Percentiles rank a stretch among this genome's conserved stretches.
Evolutionary conservation across 805 yeast species (phyloP).

Genomic region (Candida ovalis): DNA sequence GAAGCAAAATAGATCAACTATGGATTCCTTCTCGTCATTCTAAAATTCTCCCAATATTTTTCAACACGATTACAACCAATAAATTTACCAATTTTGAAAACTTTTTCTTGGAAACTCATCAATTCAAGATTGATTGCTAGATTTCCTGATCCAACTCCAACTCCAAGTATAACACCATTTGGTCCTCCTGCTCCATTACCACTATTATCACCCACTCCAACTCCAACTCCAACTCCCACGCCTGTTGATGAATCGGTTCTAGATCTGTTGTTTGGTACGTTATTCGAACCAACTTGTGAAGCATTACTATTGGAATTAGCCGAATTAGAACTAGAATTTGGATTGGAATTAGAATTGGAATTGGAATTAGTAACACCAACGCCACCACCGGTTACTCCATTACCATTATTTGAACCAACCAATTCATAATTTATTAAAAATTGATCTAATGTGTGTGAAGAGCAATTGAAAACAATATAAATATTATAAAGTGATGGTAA

Average conservation of each 20-base stretch:
- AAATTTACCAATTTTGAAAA: slow-evolving; percentile 26
- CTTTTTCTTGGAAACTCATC: slow-evolving; percentile 17
- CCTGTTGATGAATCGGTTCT: background rate
- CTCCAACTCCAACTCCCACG: too few relatives aligned
- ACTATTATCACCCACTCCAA: too few relatives aligned
- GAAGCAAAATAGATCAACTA: too few relatives aligned
- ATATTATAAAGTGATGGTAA: slow-evolving; percentile 25
- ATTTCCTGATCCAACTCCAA: background rate
- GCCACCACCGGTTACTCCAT: background rate
- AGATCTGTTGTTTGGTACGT: background rate
- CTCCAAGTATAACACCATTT: too few relatives aligned
- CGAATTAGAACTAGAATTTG: background rate
- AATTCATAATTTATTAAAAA: slow-evolving; percentile 21
- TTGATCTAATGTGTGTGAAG: slow-evolving; percentile 16
- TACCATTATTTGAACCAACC: background rate
- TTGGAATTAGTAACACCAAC: background rate
- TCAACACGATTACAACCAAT: slow-evolving; percentile 31
- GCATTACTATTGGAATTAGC: background rate
- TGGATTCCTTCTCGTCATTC: slow-evolving; percentile 6
- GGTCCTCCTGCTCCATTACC: too few relatives aligned
- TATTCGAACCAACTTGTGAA: background rate
- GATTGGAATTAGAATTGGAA: background rate
- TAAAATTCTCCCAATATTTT: slow-evolving; percentile 26
- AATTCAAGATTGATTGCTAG: background rate
- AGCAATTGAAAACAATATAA: slow-evolving; percentile 23